A percentile compares a stretch with the other conserved stretches of the same genome.
These are phyloP conservation scores for Abelmoschus esculentus DNA, from an alignment of 345 rosid species.

Conservation along the genomic window DNA sequence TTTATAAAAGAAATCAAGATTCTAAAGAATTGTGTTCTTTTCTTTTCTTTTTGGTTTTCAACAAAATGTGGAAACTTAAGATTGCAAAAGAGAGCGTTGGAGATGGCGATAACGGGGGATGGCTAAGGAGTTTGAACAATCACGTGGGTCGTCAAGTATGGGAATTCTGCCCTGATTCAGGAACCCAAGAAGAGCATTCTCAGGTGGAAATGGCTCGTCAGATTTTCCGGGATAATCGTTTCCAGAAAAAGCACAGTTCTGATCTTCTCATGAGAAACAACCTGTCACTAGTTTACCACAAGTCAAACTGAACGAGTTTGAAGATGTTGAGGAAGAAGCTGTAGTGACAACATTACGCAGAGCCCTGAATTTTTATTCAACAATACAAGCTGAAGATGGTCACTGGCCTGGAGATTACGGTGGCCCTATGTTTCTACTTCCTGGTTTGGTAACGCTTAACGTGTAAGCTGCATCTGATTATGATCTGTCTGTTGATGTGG, in stretches of 20 bases:
- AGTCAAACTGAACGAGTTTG: constrained; percentile 44
- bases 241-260: constrained; percentile 27
- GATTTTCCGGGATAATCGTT: constrained; percentile 18
- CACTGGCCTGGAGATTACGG: constrained; percentile 99
- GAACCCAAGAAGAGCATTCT: constrained; percentile 18
- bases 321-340: constrained; percentile 54
- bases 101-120: constrained; percentile 1
- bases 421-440: constrained; percentile 95
- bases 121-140: constrained; percentile 22
- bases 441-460: constrained; percentile 56
- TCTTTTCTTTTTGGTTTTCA: neutral
- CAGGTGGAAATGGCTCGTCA: constrained; percentile 24
- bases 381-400: constrained; percentile 77
- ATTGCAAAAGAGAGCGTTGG: constrained; percentile 7
- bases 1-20: neutral
- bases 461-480: neutral
- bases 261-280: constrained; percentile 40
- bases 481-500: constrained; percentile 3
- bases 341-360: constrained; percentile 50
- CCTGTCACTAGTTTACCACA: constrained; percentile 32
- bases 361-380: constrained; percentile 60
- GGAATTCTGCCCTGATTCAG: constrained; percentile 27
- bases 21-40: no score
- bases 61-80: constrained; percentile 16
- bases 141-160: constrained; percentile 33